phyloP scores from a whole-genome alignment of 2,329 filamentous ascomycete genomes.

The Colletotrichum tabaci region DNA sequence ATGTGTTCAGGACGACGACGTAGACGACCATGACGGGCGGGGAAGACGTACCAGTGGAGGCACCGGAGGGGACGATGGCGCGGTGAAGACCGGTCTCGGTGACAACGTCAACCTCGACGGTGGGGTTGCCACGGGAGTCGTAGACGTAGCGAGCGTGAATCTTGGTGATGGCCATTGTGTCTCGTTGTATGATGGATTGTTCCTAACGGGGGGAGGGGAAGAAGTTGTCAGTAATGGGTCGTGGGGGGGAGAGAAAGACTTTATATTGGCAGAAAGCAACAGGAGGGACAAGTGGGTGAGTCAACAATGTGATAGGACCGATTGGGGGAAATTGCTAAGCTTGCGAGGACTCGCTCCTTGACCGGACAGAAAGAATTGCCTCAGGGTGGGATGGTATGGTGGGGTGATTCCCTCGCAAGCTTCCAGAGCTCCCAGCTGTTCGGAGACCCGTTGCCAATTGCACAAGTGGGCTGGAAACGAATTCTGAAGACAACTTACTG shows the following conservation, averaged over 20 bases:
- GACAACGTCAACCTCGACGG: constrained; percentile 94
- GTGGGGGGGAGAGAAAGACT: constrained; percentile 33
- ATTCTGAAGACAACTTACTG: constrained; percentile 26
- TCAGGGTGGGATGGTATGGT: constrained; percentile 42
- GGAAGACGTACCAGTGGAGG: constrained; percentile 82
- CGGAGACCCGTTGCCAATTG: constrained; percentile 11
- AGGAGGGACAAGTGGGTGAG: constrained; percentile 39
- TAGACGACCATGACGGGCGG: not conserved
- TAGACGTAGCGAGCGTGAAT: constrained; percentile 95
- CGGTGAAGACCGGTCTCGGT: constrained; percentile 94
- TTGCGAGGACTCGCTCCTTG: constrained; percentile 41
- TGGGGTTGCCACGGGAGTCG: constrained; percentile 98
- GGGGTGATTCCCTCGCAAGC: constrained; percentile 36
- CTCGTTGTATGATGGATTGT: constrained; percentile 28
- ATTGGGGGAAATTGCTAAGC: constrained; percentile 41
- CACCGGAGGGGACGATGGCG: constrained; percentile 93
- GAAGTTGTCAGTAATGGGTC: constrained; percentile 22
- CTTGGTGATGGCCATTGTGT: constrained; percentile 90
- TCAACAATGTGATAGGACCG: constrained; percentile 42
- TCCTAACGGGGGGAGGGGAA: constrained; percentile 22
- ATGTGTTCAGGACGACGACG: constrained; percentile 39
- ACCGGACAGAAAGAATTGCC: constrained; percentile 41
- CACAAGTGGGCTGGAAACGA: constrained; percentile 3
- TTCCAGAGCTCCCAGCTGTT: constrained; percentile 37
- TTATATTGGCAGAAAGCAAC: constrained; percentile 36